Percentiles rank a stretch among this genome's conserved stretches.
Evolutionary conservation across 75 land plant species (phyloP).

Genomic region (Sequoia sempervirens): DNA sequence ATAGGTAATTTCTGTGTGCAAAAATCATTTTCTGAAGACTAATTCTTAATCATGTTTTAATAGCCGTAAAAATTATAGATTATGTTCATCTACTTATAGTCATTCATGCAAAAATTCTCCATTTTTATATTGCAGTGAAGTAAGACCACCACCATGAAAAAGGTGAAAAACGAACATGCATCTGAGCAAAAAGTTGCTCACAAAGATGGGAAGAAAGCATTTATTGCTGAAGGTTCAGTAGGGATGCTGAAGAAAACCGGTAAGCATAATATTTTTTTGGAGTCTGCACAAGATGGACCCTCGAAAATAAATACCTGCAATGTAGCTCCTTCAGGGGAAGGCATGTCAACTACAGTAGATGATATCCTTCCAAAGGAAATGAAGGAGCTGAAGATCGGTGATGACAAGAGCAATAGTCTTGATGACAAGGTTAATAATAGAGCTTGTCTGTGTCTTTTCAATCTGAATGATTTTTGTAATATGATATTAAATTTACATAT

Average conservation of each 20-base stretch:
- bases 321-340: neutral
- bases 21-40: neutral
- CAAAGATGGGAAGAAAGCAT: constrained; percentile 1
- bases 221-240: neutral
- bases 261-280: neutral
- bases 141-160: neutral
- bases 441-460: neutral
- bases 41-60: neutral
- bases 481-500: neutral
- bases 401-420: neutral
- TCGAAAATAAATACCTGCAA: neutral
- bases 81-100: neutral
- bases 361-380: constrained; percentile 8
- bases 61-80: neutral
- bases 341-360: neutral
- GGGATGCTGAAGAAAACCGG: neutral
- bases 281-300: neutral
- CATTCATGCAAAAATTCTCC: neutral
- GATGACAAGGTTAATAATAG: neutral
- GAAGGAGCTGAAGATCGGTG: constrained; percentile 10
- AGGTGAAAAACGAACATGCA: neutral
- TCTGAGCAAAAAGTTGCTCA: neutral
- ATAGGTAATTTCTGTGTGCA: neutral
- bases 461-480: neutral
- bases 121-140: constrained; percentile 2